phyloP scores from a whole-genome alignment of 2,329 filamentous ascomycete species.

The Magnaporthales sp. region DNA sequence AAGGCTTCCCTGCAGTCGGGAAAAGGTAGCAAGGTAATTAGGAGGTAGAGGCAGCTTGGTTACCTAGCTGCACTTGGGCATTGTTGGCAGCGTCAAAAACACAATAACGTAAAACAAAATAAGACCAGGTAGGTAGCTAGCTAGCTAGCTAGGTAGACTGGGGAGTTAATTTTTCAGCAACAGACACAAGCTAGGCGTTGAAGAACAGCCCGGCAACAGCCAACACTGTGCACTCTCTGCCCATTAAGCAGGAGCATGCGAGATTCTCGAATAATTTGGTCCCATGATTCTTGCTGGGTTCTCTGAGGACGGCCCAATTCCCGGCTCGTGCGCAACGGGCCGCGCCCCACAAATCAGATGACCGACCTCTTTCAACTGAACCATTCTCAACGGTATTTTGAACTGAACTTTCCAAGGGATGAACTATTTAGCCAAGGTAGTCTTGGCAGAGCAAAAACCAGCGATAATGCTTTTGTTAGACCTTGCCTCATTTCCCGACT shows the following conservation, averaged over 20 bases:
- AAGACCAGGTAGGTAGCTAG: neutral
- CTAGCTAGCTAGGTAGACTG: too few species aligned
- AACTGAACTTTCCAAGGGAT: neutral
- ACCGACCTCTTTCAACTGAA: neutral
- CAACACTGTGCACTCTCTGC: neutral
- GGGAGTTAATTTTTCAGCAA: neutral
- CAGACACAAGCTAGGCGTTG: neutral
- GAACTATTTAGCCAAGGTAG: neutral
- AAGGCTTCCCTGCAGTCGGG: neutral
- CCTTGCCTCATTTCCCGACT: neutral
- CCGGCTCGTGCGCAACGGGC: neutral
- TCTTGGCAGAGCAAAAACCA: neutral
- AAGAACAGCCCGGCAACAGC: neutral
- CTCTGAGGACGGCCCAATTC: neutral
- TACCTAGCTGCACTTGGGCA: neutral
- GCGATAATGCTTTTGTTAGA: neutral
- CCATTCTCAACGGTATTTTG: neutral
- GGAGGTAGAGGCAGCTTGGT: neutral
- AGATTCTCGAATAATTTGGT: neutral
- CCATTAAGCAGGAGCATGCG: neutral
- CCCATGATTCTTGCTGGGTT: neutral
- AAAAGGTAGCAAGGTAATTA: neutral
- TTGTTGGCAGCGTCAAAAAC: neutral
- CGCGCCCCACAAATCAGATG: neutral
- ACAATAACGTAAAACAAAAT: neutral